Percentiles rank a stretch among this genome's conserved stretches.
Conservation (phyloP, 192 early-diverging fungal genomes). For the Coemansia guatemalensis region DNA sequence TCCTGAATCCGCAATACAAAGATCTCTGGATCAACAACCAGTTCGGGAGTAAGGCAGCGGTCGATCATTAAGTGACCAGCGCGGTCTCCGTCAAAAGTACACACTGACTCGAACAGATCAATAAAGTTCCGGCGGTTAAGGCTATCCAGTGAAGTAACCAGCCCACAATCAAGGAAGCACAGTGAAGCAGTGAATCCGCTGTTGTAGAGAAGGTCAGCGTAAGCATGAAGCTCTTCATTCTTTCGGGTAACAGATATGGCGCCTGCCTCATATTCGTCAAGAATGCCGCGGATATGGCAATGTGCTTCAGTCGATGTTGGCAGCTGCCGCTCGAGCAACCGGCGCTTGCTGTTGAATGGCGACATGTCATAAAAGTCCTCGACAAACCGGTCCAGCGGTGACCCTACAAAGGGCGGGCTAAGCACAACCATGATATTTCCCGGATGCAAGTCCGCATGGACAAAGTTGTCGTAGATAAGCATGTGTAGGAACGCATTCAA, state of each 20-base stretch:
- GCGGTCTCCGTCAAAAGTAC: constrained; percentile 79
- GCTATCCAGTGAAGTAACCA: constrained; percentile 76
- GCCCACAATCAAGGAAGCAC: constrained; percentile 88
- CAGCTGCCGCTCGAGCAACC: constrained; percentile 13
- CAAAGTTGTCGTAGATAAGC: constrained; percentile 93
- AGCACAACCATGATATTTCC: constrained; percentile 92
- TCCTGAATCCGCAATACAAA: constrained; percentile 83
- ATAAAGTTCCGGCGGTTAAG: constrained; percentile 82
- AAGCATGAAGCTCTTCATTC: constrained; percentile 24
- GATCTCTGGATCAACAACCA: constrained; percentile 69
- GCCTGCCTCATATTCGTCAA: constrained; percentile 24
- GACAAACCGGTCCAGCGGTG: constrained; percentile 54
- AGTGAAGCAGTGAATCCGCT: constrained; percentile 76
- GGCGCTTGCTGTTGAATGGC: constrained; percentile 27
- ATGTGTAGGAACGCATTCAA: constrained; percentile 82
- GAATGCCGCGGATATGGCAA: constrained; percentile 20
- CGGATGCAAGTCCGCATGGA: constrained; percentile 92
- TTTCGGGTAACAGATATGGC: constrained; percentile 14
- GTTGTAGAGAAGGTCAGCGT: constrained; percentile 52
- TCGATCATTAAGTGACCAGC: constrained; percentile 88
- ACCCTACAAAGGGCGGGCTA: constrained; percentile 59
- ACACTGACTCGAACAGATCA: constrained; percentile 87
- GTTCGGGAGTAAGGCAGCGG: constrained; percentile 71
- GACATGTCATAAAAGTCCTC: constrained; percentile 53
- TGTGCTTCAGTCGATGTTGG: constrained; percentile 37